Percentiles rank a stretch among this genome's conserved stretches.
Evolutionary conservation across 148 eudicot species (phyloP).

Genomic region (Polygonum aviculare): DNA sequence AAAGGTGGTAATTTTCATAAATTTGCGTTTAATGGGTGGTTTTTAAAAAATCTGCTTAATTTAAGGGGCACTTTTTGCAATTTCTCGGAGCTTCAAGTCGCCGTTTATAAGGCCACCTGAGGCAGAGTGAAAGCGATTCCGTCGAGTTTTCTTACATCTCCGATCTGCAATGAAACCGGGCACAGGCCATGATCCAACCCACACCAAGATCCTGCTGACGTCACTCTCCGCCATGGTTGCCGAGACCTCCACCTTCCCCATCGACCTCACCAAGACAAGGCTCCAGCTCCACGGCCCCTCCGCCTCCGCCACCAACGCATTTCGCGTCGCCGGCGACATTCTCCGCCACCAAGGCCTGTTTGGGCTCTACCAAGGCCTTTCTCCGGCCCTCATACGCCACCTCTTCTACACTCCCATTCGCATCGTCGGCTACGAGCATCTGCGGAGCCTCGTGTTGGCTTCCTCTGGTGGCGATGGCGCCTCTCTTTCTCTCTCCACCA

Average conservation of each 20-base stretch:
- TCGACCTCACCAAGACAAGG: constrained; percentile 71
- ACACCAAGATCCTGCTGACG: constrained; percentile 41
- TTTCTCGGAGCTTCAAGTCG: not conserved
- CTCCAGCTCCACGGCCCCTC: constrained; percentile 55
- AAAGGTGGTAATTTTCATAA: too few species aligned
- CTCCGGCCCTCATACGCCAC: constrained; percentile 63
- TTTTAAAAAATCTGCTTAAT: not conserved
- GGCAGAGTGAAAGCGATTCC: not conserved
- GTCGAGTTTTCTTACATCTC: not conserved
- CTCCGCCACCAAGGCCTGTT: constrained; percentile 35
- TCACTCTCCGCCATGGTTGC: constrained; percentile 75
- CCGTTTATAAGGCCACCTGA: not conserved
- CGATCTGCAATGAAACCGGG: constrained; percentile 4
- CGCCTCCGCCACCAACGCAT: constrained; percentile 23
- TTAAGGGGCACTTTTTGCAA: not conserved
- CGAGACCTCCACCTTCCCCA: constrained; percentile 79
- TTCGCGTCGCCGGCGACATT: constrained; percentile 35
- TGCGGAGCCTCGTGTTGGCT: constrained; percentile 21
- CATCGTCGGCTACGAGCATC: constrained; percentile 66
- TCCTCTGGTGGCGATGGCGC: constrained; percentile 12
- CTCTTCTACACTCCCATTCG: constrained; percentile 68
- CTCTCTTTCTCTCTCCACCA: constrained; percentile 33
- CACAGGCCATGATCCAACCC: constrained; percentile 14
- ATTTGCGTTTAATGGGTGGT: not conserved
- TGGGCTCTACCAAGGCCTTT: constrained; percentile 69